Evolutionary conservation across 352 stramenopile species (phyloP).

Genomic region (Globisporangium nunn): DNA sequence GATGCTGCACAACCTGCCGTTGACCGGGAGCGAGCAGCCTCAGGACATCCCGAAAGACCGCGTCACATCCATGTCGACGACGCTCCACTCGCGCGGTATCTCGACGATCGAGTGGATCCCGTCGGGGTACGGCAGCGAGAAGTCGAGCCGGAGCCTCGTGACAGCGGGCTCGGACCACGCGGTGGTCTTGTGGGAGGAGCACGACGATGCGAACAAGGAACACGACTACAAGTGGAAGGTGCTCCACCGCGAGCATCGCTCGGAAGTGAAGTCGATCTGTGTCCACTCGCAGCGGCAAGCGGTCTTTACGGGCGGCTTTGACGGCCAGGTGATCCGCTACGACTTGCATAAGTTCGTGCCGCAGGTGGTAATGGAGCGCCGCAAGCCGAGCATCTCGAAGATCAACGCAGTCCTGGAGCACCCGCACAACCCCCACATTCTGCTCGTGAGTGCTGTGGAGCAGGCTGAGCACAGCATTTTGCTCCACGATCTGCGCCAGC

Average conservation of each 20-base stretch:
- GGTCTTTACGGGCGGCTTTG: slow-evolving; percentile 65
- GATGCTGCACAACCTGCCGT: slow-evolving; percentile 52
- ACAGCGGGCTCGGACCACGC: slow-evolving; percentile 66
- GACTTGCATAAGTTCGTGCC: slow-evolving; percentile 44
- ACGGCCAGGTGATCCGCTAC: slow-evolving; percentile 66
- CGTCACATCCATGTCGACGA: slow-evolving; percentile 53
- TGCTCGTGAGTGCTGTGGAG: slow-evolving; percentile 72
- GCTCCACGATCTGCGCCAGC: slow-evolving; percentile 66
- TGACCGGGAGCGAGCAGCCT: slow-evolving; percentile 33
- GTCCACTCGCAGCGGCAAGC: slow-evolving; percentile 63
- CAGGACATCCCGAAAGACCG: slow-evolving; percentile 46
- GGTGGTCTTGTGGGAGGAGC: slow-evolving; percentile 72
- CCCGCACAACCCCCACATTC: slow-evolving; percentile 73
- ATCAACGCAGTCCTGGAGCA: slow-evolving; percentile 82
- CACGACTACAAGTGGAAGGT: slow-evolving; percentile 59
- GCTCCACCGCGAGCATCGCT: slow-evolving; percentile 68
- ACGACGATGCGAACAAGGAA: slow-evolving; percentile 21
- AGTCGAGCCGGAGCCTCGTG: slow-evolving; percentile 46
- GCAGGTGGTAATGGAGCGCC: slow-evolving; percentile 51
- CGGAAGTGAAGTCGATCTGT: slow-evolving; percentile 69
- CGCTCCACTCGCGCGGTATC: slow-evolving; percentile 52
- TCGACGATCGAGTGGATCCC: slow-evolving; percentile 68
- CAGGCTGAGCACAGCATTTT: slow-evolving; percentile 56
- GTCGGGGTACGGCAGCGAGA: slow-evolving; percentile 31
- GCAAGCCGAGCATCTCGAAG: slow-evolving; percentile 73